Percentiles rank a stretch among this genome's conserved stretches.
These are phyloP conservation scores for Stemphylium vesicarium DNA, from an alignment of 2,329 filamentous ascomycete species.

Conservation along the genomic window DNA sequence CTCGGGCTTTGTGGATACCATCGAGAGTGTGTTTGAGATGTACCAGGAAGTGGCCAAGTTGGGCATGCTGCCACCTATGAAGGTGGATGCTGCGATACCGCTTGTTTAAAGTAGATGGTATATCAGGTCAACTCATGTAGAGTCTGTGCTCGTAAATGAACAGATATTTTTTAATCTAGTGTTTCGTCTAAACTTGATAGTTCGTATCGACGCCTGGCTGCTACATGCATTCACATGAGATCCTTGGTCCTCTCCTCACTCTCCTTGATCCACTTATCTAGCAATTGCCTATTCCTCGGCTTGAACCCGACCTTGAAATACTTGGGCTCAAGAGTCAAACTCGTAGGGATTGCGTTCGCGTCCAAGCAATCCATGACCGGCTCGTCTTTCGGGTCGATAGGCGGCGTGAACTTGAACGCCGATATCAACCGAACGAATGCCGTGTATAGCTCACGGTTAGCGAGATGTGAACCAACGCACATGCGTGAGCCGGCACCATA, in stretches of 20 bases:
- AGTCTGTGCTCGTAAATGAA: too few relatives aligned
- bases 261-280: slow-evolving; percentile 56
- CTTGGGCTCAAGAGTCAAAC: slow-evolving; percentile 59
- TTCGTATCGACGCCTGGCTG: too few relatives aligned
- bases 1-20: slow-evolving; percentile 15
- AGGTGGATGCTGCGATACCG: slow-evolving; percentile 11
- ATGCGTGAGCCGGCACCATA: slow-evolving; percentile 56
- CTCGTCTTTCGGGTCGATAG: slow-evolving; percentile 48
- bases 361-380: slow-evolving; percentile 55
- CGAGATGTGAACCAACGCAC: slow-evolving; percentile 57
- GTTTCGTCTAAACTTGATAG: too few relatives aligned
- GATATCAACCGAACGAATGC: slow-evolving; percentile 57
- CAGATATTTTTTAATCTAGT: too few relatives aligned
- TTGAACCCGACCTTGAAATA: slow-evolving; percentile 58
- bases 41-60: slow-evolving; percentile 20
- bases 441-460: slow-evolving; percentile 51
- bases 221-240: slow-evolving; percentile 31
- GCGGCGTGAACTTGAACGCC: slow-evolving; percentile 55
- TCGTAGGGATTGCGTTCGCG: slow-evolving; percentile 56
- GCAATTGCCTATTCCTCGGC: slow-evolving; percentile 49
- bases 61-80: slow-evolving; percentile 13
- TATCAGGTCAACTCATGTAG: too few relatives aligned
- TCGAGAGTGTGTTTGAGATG: slow-evolving; percentile 21
- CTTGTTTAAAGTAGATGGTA: not conserved
- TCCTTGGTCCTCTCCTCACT: slow-evolving; percentile 56